Evolutionary conservation across 441 rosid species (phyloP), one percentile per base, ranked within the genome.

Genomic region (Aquilaria agallochum): DNA sequence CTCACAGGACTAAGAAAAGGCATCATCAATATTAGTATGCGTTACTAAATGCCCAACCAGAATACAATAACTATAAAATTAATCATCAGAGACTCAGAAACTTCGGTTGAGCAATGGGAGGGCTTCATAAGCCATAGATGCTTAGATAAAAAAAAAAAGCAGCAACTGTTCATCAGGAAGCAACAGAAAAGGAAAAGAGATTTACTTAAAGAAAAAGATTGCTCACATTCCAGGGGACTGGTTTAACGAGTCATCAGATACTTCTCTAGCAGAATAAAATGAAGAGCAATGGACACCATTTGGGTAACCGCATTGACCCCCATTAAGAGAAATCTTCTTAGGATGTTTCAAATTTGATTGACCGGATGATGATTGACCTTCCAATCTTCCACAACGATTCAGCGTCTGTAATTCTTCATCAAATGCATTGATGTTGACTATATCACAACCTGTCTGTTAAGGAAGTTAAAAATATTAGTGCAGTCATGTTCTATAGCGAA

Each of bases 381-480:
- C 54, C 10, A 47, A 67, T 11, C 57, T 73, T 66, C 44, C 73
- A 68, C 79, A 71, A n/a, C 52, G 66, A 66, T 53, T 78, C 69
- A 79, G 59, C 58, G 55, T 69, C 20, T 79, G 68, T 62, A 82
- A 50, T 45, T 78, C 86, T 70, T 82, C 75, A 59, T 67, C 75
- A 73, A 63, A 84, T 47, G 77, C 71, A 51, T 59, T 69, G 34
- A 45, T 70, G 51, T 59, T 69, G 34, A 48, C 55, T 69, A 66
- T 40, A 72, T 64, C 70, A 67, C 68, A 59, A 75, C 72, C 78
- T 62, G 54, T 65, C 96, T 90, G 92, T 67, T 64, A 64, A 67
- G 61, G 53, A 71, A 56, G 65, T 68, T 58, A 67, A 63, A 66
- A 65, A 70, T 30, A 65, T 54, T 52, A 34, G 64, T 2, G 68